Evolutionary conservation across 1,284 basidiomycete genomes (phyloP).

Genomic region (Pseudozyma sp.): DNA sequence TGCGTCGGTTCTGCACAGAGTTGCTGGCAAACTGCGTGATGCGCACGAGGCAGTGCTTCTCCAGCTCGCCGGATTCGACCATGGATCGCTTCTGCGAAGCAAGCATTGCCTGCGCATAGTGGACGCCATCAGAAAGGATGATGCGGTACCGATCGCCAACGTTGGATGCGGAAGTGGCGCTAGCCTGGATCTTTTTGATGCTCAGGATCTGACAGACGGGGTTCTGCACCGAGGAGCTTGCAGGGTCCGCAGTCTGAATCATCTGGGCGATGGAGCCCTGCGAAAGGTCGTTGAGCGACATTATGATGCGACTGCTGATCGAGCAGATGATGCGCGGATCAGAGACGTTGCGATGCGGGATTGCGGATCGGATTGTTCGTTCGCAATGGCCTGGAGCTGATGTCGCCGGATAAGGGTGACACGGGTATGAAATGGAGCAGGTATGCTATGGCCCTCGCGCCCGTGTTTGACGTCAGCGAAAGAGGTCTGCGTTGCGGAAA

Average conservation of each 20-base stretch:
- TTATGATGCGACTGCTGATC: constrained; percentile 2
- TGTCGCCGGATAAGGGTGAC: neutral
- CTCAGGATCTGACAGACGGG: constrained; percentile 66
- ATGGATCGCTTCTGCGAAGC: constrained; percentile 88
- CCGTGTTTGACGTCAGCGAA: neutral
- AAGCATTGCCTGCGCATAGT: constrained; percentile 79
- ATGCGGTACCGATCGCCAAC: constrained; percentile 64
- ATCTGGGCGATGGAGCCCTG: constrained; percentile 62
- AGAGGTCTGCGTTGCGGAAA: neutral
- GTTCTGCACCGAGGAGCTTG: constrained; percentile 44
- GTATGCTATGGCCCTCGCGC: no score
- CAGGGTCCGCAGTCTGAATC: constrained; percentile 56
- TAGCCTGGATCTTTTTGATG: constrained; percentile 65
- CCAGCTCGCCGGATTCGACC: constrained; percentile 78
- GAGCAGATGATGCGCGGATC: neutral
- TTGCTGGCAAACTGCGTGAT: constrained; percentile 86
- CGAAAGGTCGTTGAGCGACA: constrained; percentile 56
- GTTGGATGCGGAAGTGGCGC: constrained; percentile 44
- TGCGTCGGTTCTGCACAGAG: constrained; percentile 80
- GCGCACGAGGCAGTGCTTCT: constrained; percentile 79
- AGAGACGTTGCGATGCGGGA: neutral
- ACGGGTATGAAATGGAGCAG: neutral
- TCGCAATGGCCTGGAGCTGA: neutral
- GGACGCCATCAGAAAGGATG: constrained; percentile 66
- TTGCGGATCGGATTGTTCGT: neutral